Conservation (phyloP, 1,139 yeast genomes). For the Debaryomyces singareniensis region DNA sequence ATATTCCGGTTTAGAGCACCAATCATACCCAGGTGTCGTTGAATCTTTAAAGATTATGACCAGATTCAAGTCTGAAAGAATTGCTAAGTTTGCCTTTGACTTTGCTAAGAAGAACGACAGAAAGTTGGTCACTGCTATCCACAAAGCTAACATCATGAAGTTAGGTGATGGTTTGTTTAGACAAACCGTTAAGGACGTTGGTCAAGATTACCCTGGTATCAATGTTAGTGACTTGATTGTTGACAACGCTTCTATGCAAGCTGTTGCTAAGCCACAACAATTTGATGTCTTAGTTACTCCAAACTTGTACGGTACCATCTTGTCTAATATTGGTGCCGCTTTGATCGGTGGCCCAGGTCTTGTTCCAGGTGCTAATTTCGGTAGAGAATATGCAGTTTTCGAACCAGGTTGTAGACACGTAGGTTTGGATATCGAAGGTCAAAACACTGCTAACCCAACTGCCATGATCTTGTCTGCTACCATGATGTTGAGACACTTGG, state of each 20-base stretch:
- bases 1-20: slow-evolving; percentile 97
- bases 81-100: slow-evolving; percentile 95
- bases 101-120: slow-evolving; percentile 91
- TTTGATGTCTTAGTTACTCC: slow-evolving; percentile 97
- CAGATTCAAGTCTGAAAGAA: slow-evolving; percentile 91
- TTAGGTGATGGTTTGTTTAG: slow-evolving; percentile 97
- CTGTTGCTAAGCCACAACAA: slow-evolving; percentile 96
- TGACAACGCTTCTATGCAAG: slow-evolving; percentile 99
- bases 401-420: slow-evolving; percentile 99
- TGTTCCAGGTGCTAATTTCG: slow-evolving; percentile 97
- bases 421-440: slow-evolving; percentile 92
- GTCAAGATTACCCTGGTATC: slow-evolving; percentile 83
- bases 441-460: slow-evolving; percentile 95
- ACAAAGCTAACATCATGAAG: slow-evolving; percentile 99
- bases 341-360: slow-evolving; percentile 98
- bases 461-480: slow-evolving; percentile 91
- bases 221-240: slow-evolving; percentile 90
- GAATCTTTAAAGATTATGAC: slow-evolving; percentile 95
- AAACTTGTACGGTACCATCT: slow-evolving; percentile 94
- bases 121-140: slow-evolving; percentile 91
- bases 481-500: slow-evolving; percentile 92
- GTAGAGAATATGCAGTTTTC: slow-evolving; percentile 95
- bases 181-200: slow-evolving; percentile 86
- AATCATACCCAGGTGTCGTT: slow-evolving; percentile 95
- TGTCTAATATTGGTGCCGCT: slow-evolving; percentile 98